Conservation (phyloP, 164 flowering plant species). For the Vitis rotundifolia region DNA sequence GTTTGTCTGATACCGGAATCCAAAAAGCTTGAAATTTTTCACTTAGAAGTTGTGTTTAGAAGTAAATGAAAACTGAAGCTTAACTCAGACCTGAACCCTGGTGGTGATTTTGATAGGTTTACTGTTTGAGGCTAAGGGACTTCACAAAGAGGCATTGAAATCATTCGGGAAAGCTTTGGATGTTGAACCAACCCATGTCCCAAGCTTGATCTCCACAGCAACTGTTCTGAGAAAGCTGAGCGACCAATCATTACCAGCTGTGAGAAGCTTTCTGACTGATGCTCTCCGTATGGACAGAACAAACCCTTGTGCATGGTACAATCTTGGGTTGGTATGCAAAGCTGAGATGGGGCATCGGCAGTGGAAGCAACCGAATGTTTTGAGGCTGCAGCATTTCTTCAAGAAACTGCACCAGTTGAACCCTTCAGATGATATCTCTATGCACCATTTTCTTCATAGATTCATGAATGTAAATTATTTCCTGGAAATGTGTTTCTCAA, state of each 20-base stretch:
- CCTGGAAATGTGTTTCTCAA: neutral
- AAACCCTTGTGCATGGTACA: constrained; percentile 78
- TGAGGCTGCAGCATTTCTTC: constrained; percentile 74
- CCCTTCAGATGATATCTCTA: constrained; percentile 60
- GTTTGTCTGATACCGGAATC: no score
- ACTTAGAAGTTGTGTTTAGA: no score
- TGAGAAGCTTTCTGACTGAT: constrained; percentile 63
- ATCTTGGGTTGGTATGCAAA: constrained; percentile 72
- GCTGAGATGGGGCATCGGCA: constrained; percentile 45
- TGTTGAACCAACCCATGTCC: constrained; percentile 69
- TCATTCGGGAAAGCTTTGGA: constrained; percentile 71
- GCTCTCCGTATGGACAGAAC: constrained; percentile 79
- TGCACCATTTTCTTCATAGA: neutral
- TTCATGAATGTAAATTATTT: neutral
- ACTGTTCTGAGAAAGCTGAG: constrained; percentile 48
- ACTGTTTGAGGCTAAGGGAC: constrained; percentile 69
- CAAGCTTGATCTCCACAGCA: constrained; percentile 78
- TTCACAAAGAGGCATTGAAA: constrained; percentile 56
- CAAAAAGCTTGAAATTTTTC: no score
- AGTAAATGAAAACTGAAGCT: no score
- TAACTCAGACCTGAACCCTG: neutral
- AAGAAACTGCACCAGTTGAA: constrained; percentile 85
- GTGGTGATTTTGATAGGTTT: constrained; percentile 46
- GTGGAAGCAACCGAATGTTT: constrained; percentile 83
- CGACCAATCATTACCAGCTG: constrained; percentile 45